Base-by-base conservation (phyloP, 75 land plant genomes). In the Cunninghamia lanceolata region DNA sequence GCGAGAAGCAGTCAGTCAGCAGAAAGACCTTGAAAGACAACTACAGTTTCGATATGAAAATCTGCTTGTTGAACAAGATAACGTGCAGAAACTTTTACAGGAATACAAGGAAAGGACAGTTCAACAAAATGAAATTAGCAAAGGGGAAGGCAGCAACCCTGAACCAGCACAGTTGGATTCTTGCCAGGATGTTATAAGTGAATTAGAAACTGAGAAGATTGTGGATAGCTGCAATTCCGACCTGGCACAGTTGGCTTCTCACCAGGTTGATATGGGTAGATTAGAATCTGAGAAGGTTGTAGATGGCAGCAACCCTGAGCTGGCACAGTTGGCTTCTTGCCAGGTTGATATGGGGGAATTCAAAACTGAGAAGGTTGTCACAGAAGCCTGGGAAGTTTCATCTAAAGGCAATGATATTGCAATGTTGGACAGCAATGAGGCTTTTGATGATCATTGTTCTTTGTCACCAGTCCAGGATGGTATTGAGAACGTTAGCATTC, bases 11-110 rank as follows among this genome's bases (percentile, higher is more conserved):
- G 94, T 96, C 32, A 93, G 91, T 85, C 92, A 95, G 85, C 99
- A 97, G 87, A 97, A 93, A 83, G 94, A 93, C 47, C 88, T 94
- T 43, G 99, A 98, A 84, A 83, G 88, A 73, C 86, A 84, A 80
- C 84, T 95, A 35, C 99, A 98, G 83, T 84, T 89, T 14, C 92
- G 91, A 0, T 98, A 96, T 86, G 98, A 97, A 63, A 89, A 91
- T 56, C 92, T 94, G 3, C 46, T 92, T 28, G 91, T 86, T 25
- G 95, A 97, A 89, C 86, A 86, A 59, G 97, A 97, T 71, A 90
- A 92, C 74, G 43, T 92, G 74, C 89, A 88, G 56, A 70, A 84
- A 21, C 87, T 91, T 25, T 63, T 94, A 28, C 92, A 87, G 25
- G 88, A 87, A 28, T 85, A 92, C 53, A 94, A 90, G 84, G 75